phyloP scores from a whole-genome alignment of 73 alveolate genomes.

The Effrenium voratum region DNA sequence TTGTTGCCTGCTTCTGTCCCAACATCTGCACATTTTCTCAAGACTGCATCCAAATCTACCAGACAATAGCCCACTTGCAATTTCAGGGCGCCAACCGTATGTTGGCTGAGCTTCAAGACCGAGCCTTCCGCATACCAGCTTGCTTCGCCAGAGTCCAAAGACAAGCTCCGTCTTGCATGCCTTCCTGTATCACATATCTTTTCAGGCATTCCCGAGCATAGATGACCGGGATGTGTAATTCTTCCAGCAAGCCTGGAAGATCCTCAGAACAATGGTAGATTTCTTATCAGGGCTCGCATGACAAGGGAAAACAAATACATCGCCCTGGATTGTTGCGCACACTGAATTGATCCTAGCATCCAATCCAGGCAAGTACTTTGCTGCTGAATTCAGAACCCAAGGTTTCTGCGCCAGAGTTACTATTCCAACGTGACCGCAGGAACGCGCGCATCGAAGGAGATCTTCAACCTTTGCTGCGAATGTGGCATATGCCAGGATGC shows the following conservation, averaged over 20 bases:
- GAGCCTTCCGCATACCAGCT: conserved; percentile 63
- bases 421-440: conserved; percentile 59
- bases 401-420: conserved; percentile 81
- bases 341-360: not conserved
- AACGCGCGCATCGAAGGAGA: conserved; percentile 43
- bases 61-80: not conserved
- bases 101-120: not conserved
- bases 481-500: no score
- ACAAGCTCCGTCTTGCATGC: conserved; percentile 44
- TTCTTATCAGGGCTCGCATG: not conserved
- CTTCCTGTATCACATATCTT: conserved; percentile 47
- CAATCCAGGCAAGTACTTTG: conserved; percentile 64
- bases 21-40: not conserved
- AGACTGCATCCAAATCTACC: not conserved
- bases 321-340: not conserved
- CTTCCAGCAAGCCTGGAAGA: conserved; percentile 66
- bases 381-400: conserved; percentile 64
- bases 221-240: conserved; percentile 60
- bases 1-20: not conserved
- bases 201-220: conserved; percentile 75
- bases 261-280: not conserved
- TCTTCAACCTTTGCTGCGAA: conserved; percentile 57
- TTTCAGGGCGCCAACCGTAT: not conserved
- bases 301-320: not conserved
- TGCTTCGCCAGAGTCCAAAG: conserved; percentile 88